Base-by-base conservation (phyloP, 2,329 filamentous ascomycete species). In the Biscogniauxia marginata region DNA sequence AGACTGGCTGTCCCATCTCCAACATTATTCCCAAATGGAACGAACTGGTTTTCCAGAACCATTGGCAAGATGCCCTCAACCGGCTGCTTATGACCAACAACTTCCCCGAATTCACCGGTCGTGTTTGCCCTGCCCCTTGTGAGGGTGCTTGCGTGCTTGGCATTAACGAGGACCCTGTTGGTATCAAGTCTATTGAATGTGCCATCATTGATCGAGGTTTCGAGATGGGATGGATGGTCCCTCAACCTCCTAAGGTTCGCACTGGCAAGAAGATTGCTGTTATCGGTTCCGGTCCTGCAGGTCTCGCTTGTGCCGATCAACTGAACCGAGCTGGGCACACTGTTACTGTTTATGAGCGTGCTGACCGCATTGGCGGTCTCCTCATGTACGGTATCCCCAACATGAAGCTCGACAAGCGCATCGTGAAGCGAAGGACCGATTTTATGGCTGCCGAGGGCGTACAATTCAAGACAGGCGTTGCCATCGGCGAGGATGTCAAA, bases 21-120 rank as follows among this genome's bases (percentile, higher is more conserved):
- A 98, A 98, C 78, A 96, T 98, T 70, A 98, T 98, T 67, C 93
- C 93, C 55, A 97, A 97, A 67, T 96, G 91, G 91, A 96, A 96
- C 55, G 92, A 96, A 59, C 62, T 96, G 7, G 84, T 96, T 0
- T 86, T 86, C 70, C 79, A 85, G 56, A 83, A 84, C 49, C 87
- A 96, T 61, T 98, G 93, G 93, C 84, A 87, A 65, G 93, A 97
- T 74, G 93, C 93, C 21, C 85, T 97, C 3, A 93, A 96, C 75
- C 85, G 91, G 57, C 82, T 98, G 9, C 80, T 97, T 53, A 93
- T 96, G 89, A 97, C 93, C 63, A 97, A 98, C 80, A 97, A 97
- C 77, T 97, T 98, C 82, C 93, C 93, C 3, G 93, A 98, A 72
- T 97, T 97, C 74, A 98, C 93, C 66, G 93, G 93, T 55, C 93